Conservation (phyloP, 106 monocot species). For the Ottelia alismoides region DNA sequence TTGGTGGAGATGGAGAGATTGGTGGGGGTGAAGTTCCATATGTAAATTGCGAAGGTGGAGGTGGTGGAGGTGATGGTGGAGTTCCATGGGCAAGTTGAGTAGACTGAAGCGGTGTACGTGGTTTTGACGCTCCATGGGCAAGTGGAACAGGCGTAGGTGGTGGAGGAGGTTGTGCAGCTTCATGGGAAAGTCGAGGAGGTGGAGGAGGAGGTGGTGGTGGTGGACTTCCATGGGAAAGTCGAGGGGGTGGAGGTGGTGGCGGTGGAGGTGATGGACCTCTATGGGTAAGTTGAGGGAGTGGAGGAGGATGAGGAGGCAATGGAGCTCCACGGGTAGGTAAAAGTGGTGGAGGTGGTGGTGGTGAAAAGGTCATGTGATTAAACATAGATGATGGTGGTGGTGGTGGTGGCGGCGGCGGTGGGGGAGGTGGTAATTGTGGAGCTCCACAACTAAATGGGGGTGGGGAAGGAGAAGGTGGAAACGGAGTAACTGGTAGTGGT, state of each 20-base stretch:
- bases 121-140: neutral
- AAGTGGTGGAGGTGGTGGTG: neutral
- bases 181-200: constrained; percentile 1
- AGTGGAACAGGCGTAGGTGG: neutral
- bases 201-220: constrained; percentile 7
- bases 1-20: constrained; percentile 6
- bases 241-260: constrained; percentile 7
- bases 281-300: neutral
- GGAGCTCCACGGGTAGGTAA: neutral
- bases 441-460: neutral
- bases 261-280: constrained; percentile 4
- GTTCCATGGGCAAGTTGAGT: too few relatives aligned
- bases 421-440: constrained; percentile 1
- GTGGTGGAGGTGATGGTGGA: constrained; percentile 17
- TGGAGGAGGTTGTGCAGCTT: neutral
- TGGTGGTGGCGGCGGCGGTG: constrained; percentile 3
- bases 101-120: too few relatives aligned
- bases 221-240: too few relatives aligned
- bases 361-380: too few relatives aligned
- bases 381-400: neutral
- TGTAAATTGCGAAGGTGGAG: constrained; percentile 6
- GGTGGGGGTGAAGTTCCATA: constrained; percentile 1
- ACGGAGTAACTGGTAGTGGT: constrained; percentile 9
- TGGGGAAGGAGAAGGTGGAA: neutral
- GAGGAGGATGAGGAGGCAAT: neutral